These are phyloP conservation scores for Kuraishia capsulata DNA, from an alignment of 805 yeast genomes.

Conservation along the genomic window DNA sequence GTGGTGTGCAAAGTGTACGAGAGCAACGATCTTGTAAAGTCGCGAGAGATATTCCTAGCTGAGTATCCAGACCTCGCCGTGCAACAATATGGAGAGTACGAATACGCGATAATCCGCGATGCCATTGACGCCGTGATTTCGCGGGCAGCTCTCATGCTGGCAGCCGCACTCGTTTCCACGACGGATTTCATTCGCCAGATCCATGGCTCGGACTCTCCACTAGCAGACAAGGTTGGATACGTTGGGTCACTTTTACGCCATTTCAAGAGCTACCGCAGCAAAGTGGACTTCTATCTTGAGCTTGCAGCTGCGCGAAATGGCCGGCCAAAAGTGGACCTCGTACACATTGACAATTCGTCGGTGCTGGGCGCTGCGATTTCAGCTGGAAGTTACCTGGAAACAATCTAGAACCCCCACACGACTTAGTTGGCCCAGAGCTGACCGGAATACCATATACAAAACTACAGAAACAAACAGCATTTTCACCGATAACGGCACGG, in stretches of 20 bases:
- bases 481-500: too few species aligned
- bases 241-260: conserved; percentile 44
- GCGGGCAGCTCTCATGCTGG: conserved; percentile 35
- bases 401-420: too few species aligned
- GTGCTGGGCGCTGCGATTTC: conserved; percentile 48
- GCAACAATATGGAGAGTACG: conserved; percentile 8
- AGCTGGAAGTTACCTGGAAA: conserved; percentile 17
- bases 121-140: conserved; percentile 28
- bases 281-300: conserved; percentile 17
- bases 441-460: too few species aligned
- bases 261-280: conserved; percentile 27
- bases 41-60: conserved; percentile 3
- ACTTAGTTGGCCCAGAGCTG: too few species aligned
- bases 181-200: conserved; percentile 16
- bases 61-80: conserved; percentile 7
- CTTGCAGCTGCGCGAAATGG: not conserved
- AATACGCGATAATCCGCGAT: conserved; percentile 11
- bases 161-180: conserved; percentile 30
- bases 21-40: conserved; percentile 15
- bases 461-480: too few species aligned
- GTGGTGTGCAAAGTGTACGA: conserved; percentile 30
- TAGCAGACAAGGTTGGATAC: conserved; percentile 27
- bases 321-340: conserved; percentile 21
- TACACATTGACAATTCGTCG: conserved; percentile 34
- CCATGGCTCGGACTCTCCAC: conserved; percentile 1